Base-by-base conservation (phyloP, 331 rosid genomes). In the Dryas integrifolia region DNA sequence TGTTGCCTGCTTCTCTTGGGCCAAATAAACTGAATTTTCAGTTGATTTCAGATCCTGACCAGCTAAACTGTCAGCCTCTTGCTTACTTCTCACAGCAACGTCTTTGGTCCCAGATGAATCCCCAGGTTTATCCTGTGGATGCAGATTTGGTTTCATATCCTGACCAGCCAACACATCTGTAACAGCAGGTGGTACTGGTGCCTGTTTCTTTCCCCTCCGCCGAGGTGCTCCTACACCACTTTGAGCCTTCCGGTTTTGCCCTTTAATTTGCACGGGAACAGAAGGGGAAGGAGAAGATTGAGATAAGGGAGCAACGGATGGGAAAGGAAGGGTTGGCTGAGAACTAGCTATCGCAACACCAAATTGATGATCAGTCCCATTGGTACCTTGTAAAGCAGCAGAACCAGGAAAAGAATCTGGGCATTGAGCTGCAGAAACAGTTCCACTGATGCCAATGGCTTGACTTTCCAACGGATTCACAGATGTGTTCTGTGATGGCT, bases 121-220 rank as follows among this genome's bases (percentile, higher is more conserved):
- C 62, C 82, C 84, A 38, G 84, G 62, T 55, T 83, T 83, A 64
- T 67, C 76, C 35, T 63, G 87, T 69, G 79, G 40, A 68, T 67
- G 74, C 55, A 77, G 44, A 84, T 74, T 83, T 49, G 71, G 84
- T 67, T 80, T 83, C 69, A 66, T 77, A 77, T 78, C 79, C 75
- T 68, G 85, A 72, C 75, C 82, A 78, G 73, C 83, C 61, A 77
- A 60, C 21, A 76, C 79, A 77, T 83, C 84, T 46, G 86, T 83
- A 78, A 62, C 81, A 38, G 82, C 78, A 53, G 78, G 70, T 26
- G 79, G 68, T 53, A 58, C 15, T 50, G 75, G 61, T n/a, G 84
- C 83, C 72, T 82, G 93, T 75, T 86, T 92, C 89, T 76, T 95
- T 67, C 97, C 99, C 86, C 97, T 82, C 40, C 98, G 96, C 44